A percentile compares a stretch with the other conserved stretches of the same genome.
Evolutionary conservation across 768 basidiomycete genomes (phyloP).

Genomic region (Scleroderma citrinum): DNA sequence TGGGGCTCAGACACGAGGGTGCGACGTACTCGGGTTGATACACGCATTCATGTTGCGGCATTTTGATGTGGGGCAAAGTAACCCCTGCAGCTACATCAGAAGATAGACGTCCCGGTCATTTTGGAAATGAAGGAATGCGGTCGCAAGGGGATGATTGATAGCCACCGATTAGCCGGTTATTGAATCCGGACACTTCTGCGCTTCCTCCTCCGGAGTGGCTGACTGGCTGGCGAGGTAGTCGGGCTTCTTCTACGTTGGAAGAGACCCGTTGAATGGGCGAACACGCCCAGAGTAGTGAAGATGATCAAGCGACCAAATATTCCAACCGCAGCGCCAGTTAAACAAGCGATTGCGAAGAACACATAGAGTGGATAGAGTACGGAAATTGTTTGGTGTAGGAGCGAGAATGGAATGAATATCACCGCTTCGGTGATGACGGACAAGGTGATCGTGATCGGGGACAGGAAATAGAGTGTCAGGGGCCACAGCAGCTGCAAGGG

Average conservation of each 20-base stretch:
- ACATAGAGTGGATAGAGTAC: constrained; percentile 52
- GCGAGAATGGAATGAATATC: constrained; percentile 40
- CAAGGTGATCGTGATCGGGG: constrained; percentile 41
- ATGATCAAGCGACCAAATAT: constrained; percentile 27
- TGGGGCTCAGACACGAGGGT: no score
- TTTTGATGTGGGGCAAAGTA: no score
- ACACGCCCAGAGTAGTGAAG: constrained; percentile 6
- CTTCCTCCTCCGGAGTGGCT: constrained; percentile 17
- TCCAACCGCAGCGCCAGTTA: constrained; percentile 44
- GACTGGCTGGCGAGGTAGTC: constrained; percentile 3
- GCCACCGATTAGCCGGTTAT: not conserved
- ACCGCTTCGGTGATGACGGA: constrained; percentile 37
- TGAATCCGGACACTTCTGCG: constrained; percentile 18
- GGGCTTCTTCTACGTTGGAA: constrained; percentile 2
- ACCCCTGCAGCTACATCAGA: no score
- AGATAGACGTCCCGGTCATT: no score
- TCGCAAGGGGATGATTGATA: no score
- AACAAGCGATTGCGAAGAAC: constrained; percentile 50
- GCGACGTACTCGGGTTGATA: no score
- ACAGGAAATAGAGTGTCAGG: constrained; percentile 36
- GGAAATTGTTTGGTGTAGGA: constrained; percentile 34
- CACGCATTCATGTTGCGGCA: no score
- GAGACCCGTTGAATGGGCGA: constrained; percentile 12
- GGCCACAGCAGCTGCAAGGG: constrained; percentile 22
- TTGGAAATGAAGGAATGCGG: no score